A percentile compares a stretch with the other conserved stretches of the same genome.
Evolutionary conservation across 192 early-diverging fungal species (phyloP).

Genomic region (Funneliformis geosporum): DNA sequence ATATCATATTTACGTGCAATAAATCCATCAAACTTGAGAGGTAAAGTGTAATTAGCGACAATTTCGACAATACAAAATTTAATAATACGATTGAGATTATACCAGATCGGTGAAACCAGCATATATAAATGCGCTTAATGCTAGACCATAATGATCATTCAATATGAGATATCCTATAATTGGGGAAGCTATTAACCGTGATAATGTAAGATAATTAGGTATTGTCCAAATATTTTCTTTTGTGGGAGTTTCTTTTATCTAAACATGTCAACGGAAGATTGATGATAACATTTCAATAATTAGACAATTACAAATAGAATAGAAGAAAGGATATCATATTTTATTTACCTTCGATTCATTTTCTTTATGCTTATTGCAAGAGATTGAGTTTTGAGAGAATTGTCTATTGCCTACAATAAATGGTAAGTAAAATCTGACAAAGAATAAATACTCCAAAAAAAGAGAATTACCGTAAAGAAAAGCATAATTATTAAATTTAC

Average conservation of each 20-base stretch:
- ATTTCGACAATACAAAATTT: too few species aligned
- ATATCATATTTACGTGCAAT: constrained; percentile 87
- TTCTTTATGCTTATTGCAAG: not conserved
- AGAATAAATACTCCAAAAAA: not conserved
- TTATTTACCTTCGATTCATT: not conserved
- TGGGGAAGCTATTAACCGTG: constrained; percentile 77
- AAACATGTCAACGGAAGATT: not conserved
- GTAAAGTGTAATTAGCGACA: not conserved
- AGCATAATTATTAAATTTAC: not conserved
- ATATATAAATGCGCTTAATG: constrained; percentile 74
- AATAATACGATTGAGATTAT: too few species aligned
- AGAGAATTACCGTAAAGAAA: not conserved
- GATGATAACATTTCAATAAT: too few species aligned
- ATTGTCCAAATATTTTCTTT: constrained; percentile 87
- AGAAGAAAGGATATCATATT: not conserved
- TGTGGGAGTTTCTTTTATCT: constrained; percentile 17
- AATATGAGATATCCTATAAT: constrained; percentile 90
- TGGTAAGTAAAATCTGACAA: not conserved
- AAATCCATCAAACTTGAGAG: constrained; percentile 71
- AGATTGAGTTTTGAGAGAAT: not conserved
- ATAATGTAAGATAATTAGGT: constrained; percentile 85
- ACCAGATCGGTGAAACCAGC: constrained; percentile 85
- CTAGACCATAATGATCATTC: constrained; percentile 66
- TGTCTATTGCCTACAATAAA: not conserved
- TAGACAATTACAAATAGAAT: not conserved